Evolutionary conservation across 768 basidiomycete species (phyloP).

Genomic region (Tephrocybe rancida): DNA sequence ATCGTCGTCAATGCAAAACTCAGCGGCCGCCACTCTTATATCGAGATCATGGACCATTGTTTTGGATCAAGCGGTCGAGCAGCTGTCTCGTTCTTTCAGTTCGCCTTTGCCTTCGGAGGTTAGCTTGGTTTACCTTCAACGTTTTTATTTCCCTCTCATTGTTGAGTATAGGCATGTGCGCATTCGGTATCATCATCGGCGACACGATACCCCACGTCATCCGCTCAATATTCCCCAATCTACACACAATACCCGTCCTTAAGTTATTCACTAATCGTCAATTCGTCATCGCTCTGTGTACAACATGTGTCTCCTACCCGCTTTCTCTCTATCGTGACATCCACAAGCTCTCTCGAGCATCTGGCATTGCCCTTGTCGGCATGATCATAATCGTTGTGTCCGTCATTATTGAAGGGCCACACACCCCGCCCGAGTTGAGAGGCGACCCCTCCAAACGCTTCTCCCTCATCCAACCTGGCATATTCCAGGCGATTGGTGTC

Average conservation of each 20-base stretch:
- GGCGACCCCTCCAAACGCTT: slow-evolving; percentile 78
- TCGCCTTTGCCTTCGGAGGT: slow-evolving; percentile 97
- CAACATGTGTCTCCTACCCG: slow-evolving; percentile 88
- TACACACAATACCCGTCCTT: slow-evolving; percentile 69
- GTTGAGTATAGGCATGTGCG: slow-evolving; percentile 82
- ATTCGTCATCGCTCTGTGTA: slow-evolving; percentile 88
- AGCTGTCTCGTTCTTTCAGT: slow-evolving; percentile 96
- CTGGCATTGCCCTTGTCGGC: slow-evolving; percentile 86
- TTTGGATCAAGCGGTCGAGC: slow-evolving; percentile 92
- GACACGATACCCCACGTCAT: slow-evolving; percentile 97
- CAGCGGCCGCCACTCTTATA: slow-evolving; percentile 89
- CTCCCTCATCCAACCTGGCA: slow-evolving; percentile 74
- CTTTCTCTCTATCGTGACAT: slow-evolving; percentile 96
- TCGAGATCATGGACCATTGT: slow-evolving; percentile 92
- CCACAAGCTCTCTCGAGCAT: slow-evolving; percentile 93
- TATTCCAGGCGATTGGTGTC: slow-evolving; percentile 96
- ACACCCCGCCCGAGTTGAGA: slow-evolving; percentile 70
- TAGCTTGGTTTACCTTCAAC: slow-evolving; percentile 18
- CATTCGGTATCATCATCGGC: slow-evolving; percentile 97
- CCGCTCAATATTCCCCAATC: slow-evolving; percentile 77
- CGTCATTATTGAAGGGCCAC: slow-evolving; percentile 82
- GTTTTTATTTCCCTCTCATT: background rate
- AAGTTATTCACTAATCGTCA: slow-evolving; percentile 81
- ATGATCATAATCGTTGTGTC: slow-evolving; percentile 93
- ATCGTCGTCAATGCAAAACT: slow-evolving; percentile 97